These are phyloP conservation scores for Mycena alexandri DNA, from an alignment of 768 basidiomycete genomes.

Conservation along the genomic window DNA sequence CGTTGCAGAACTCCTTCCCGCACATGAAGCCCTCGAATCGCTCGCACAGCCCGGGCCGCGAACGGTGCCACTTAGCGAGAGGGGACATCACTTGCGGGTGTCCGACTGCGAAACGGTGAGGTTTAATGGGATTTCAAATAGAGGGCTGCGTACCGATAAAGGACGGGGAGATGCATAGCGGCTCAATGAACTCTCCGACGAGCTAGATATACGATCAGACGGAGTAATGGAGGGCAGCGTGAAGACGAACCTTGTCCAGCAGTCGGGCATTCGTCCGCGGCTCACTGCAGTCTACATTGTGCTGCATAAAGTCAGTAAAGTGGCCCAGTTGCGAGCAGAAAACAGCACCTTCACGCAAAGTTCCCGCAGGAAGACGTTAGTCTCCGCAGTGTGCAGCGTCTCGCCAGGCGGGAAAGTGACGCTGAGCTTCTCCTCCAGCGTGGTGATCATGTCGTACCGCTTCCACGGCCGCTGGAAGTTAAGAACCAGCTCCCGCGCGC, in stretches of 20 bases:
- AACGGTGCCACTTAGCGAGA: slow-evolving; percentile 98
- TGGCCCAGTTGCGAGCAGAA: neutral
- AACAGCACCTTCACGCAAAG: slow-evolving; percentile 82
- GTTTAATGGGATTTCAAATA: neutral
- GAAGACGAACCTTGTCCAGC: slow-evolving; percentile 83
- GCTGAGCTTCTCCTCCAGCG: slow-evolving; percentile 92
- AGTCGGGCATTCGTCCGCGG: slow-evolving; percentile 95
- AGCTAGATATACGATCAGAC: slow-evolving; percentile 64
- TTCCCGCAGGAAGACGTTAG: slow-evolving; percentile 89
- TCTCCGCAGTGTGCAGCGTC: slow-evolving; percentile 86
- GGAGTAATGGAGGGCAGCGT: neutral
- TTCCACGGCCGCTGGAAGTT: slow-evolving; percentile 98
- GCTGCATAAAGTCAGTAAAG: slow-evolving; percentile 57
- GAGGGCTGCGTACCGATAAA: slow-evolving; percentile 80
- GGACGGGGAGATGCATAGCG: slow-evolving; percentile 93
- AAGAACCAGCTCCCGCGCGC: slow-evolving; percentile 73
- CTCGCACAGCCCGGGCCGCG: slow-evolving; percentile 96
- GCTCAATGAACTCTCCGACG: slow-evolving; percentile 98
- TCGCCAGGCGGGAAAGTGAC: slow-evolving; percentile 96
- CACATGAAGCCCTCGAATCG: slow-evolving; percentile 99
- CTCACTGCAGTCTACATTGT: slow-evolving; percentile 96
- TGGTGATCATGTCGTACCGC: slow-evolving; percentile 97
- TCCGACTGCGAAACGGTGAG: slow-evolving; percentile 72
- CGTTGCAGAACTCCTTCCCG: slow-evolving; percentile 98
- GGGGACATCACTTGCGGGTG: slow-evolving; percentile 99